These are phyloP conservation scores for Silene uniflora DNA, from an alignment of 148 eudicot species.

Conservation along the genomic window DNA sequence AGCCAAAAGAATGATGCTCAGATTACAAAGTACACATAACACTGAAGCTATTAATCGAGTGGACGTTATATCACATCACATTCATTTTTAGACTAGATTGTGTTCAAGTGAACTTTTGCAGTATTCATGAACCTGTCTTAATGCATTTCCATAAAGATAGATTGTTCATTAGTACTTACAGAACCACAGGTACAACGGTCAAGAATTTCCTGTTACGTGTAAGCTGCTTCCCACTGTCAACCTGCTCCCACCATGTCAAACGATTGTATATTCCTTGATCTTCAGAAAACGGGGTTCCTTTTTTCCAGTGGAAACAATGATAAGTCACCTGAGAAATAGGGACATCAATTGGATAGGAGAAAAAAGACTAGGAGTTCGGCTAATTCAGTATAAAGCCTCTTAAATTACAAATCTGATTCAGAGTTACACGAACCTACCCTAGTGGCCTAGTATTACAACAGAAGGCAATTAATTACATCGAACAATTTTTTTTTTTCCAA, in stretches of 20 bases:
- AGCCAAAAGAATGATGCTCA: not conserved
- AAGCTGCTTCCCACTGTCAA: constrained; percentile 91
- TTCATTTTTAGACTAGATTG: not conserved
- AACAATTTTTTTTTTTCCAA: too few relatives aligned
- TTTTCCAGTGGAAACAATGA: constrained; percentile 92
- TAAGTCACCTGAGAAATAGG: constrained; percentile 55
- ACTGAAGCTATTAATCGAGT: not conserved
- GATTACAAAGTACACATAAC: not conserved
- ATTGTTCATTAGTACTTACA: constrained; percentile 48
- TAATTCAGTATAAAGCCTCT: too few relatives aligned
- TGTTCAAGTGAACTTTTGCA: not conserved
- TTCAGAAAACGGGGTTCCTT: constrained; percentile 94
- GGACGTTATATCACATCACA: not conserved
- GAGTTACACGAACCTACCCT: too few relatives aligned
- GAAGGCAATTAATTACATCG: too few relatives aligned
- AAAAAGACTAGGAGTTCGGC: too few relatives aligned
- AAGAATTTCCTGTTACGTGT: constrained; percentile 88
- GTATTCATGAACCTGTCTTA: not conserved
- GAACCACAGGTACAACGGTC: constrained; percentile 85
- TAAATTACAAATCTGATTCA: too few relatives aligned
- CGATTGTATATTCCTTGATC: constrained; percentile 93
- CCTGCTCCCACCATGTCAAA: constrained; percentile 97
- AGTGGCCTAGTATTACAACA: too few relatives aligned
- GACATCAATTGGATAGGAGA: constrained; percentile 1
- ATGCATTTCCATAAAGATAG: not conserved